Percentiles rank a stretch among this genome's conserved stretches.
These are phyloP conservation scores for Penicillium sp. DNA, from an alignment of 2,329 filamentous ascomycete species.

Conservation along the genomic window DNA sequence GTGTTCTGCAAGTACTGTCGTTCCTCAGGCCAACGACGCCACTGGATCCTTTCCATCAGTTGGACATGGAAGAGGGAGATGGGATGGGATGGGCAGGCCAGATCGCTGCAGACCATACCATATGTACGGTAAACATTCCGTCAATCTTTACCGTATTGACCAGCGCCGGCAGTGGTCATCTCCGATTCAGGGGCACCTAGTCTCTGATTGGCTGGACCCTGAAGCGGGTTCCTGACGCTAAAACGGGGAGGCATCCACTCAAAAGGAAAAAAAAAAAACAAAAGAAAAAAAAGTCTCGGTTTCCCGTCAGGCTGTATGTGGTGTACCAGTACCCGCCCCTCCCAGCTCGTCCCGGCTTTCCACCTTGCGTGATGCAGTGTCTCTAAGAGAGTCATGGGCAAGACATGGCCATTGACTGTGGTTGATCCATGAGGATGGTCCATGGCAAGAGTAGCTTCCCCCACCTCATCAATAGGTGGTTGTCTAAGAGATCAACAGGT, in stretches of 20 bases:
- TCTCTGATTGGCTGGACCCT: conserved; percentile 13
- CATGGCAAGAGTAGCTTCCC: background rate
- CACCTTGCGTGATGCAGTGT: background rate
- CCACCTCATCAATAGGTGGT: background rate
- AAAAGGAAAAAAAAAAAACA: conserved; percentile 1
- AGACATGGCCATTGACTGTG: background rate
- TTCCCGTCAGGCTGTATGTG: too few species aligned
- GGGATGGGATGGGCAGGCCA: too few species aligned
- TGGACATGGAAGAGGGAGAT: too few species aligned
- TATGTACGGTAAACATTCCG: background rate
- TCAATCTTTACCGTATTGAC: background rate
- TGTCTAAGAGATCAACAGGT: background rate
- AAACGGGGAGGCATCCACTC: background rate
- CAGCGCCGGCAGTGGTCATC: conserved; percentile 6
- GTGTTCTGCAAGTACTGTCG: too few species aligned
- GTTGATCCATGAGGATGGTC: too few species aligned
- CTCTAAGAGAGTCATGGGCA: background rate
- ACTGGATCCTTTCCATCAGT: too few species aligned
- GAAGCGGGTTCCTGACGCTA: conserved; percentile 26
- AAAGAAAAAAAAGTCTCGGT: background rate
- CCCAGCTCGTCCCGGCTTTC: background rate
- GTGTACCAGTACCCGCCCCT: too few species aligned
- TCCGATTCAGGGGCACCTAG: conserved; percentile 18
- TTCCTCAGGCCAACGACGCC: too few species aligned
- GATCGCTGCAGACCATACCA: too few species aligned